A percentile compares a stretch with the other conserved stretches of the same genome.
These are phyloP conservation scores for Trichoderma sp. DNA, from an alignment of 2,329 filamentous ascomycete species.

Conservation along the genomic window DNA sequence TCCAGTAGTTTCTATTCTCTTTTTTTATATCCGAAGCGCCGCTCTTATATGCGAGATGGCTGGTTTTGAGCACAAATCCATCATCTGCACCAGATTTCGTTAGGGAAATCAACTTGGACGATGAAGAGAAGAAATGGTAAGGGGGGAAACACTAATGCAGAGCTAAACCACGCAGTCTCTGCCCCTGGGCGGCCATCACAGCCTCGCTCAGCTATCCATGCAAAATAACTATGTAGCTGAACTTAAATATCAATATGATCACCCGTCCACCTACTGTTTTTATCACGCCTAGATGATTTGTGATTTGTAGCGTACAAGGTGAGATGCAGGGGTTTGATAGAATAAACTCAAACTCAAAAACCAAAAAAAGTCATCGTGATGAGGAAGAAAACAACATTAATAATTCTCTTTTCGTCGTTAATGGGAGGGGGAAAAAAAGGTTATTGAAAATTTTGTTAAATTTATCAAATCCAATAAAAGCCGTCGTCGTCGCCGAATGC, in stretches of 20 bases:
- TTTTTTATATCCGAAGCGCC: slow-evolving; percentile 13
- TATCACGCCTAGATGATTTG: background rate
- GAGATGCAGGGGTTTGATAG: background rate
- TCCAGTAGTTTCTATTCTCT: background rate
- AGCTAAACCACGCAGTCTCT: background rate
- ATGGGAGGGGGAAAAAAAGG: background rate
- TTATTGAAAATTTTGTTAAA: background rate
- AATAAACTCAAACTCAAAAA: background rate
- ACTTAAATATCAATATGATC: background rate
- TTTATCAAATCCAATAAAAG: slow-evolving; percentile 7
- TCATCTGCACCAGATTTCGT: background rate
- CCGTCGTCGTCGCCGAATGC: slow-evolving; percentile 13
- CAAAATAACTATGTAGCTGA: background rate
- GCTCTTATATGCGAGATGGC: background rate
- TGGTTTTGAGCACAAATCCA: background rate
- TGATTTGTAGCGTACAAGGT: too few relatives aligned
- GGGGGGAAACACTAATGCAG: slow-evolving; percentile 9
- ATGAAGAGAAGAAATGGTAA: background rate
- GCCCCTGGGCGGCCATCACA: background rate
- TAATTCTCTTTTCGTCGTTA: too few relatives aligned
- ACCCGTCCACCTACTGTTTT: background rate
- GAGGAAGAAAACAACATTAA: background rate
- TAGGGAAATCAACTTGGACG: background rate
- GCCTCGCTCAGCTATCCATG: background rate
- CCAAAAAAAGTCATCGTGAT: background rate